These are phyloP conservation scores for Xylaria sp. DNA, from an alignment of 2,329 filamentous ascomycete genomes.

Conservation along the genomic window DNA sequence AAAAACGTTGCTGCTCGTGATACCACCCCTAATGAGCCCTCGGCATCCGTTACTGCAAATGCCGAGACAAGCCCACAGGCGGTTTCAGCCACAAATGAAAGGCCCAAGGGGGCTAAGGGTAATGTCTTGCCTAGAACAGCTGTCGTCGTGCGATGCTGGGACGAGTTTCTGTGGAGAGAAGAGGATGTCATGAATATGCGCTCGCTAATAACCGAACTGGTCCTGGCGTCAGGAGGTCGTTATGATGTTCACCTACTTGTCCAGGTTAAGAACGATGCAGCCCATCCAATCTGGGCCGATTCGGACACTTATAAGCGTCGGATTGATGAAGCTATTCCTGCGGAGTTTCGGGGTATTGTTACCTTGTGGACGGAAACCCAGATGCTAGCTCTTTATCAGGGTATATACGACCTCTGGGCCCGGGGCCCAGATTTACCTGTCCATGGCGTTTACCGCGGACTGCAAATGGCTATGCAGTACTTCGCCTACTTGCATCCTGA, in stretches of 20 bases:
- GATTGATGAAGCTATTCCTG: slow-evolving; percentile 75
- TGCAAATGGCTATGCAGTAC: slow-evolving; percentile 94
- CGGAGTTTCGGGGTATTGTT: slow-evolving; percentile 88
- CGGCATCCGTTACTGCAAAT: slow-evolving; percentile 24
- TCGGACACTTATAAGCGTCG: slow-evolving; percentile 73
- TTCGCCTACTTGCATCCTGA: slow-evolving; percentile 90
- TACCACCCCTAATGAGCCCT: slow-evolving; percentile 33
- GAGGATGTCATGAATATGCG: slow-evolving; percentile 86
- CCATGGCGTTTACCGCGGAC: slow-evolving; percentile 90
- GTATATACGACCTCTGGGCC: slow-evolving; percentile 79
- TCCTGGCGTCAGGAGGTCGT: slow-evolving; percentile 82
- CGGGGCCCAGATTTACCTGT: slow-evolving; percentile 76
- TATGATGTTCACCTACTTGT: slow-evolving; percentile 89
- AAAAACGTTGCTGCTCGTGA: slow-evolving; percentile 45
- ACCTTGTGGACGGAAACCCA: slow-evolving; percentile 95
- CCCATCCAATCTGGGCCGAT: slow-evolving; percentile 81
- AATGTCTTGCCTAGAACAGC: slow-evolving; percentile 69
- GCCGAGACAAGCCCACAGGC: slow-evolving; percentile 41
- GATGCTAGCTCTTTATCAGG: slow-evolving; percentile 90
- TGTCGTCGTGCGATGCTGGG: slow-evolving; percentile 84
- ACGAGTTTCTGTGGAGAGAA: slow-evolving; percentile 79
- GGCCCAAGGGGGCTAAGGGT: slow-evolving; percentile 33
- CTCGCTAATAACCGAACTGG: slow-evolving; percentile 83
- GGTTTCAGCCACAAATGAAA: slow-evolving; percentile 34
- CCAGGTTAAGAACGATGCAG: slow-evolving; percentile 81